These are phyloP conservation scores for Neopestalotiopsis rosae DNA, from an alignment of 2,329 filamentous ascomycete species.

Conservation along the genomic window DNA sequence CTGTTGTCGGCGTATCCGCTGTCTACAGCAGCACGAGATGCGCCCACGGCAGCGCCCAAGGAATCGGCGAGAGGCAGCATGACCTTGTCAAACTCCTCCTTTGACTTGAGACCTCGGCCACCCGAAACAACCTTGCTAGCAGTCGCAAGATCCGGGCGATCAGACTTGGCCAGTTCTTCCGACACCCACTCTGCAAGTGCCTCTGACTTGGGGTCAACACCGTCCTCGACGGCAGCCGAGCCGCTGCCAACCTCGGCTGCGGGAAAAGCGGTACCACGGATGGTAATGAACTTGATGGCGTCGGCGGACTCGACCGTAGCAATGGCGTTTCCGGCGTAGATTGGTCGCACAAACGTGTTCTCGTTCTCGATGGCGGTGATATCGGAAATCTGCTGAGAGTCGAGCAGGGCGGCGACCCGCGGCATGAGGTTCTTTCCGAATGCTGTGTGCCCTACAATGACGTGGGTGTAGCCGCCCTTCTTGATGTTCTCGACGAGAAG, in stretches of 20 bases:
- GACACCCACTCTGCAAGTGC: conserved; percentile 86
- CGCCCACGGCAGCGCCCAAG: conserved; percentile 93
- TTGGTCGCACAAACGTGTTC: conserved; percentile 93
- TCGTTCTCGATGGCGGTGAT: conserved; percentile 86
- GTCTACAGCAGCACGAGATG: conserved; percentile 93
- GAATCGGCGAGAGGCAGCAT: conserved; percentile 93
- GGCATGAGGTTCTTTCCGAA: conserved; percentile 97
- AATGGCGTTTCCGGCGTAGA: conserved; percentile 98
- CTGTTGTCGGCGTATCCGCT: conserved; percentile 98
- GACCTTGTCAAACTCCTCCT: conserved; percentile 93
- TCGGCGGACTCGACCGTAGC: conserved; percentile 93
- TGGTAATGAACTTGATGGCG: conserved; percentile 84
- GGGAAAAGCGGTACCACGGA: conserved; percentile 91
- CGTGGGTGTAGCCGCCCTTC: conserved; percentile 90
- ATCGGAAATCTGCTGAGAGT: conserved; percentile 93
- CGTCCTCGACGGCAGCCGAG: conserved; percentile 78
- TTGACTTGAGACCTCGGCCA: conserved; percentile 93
- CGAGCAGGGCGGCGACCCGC: conserved; percentile 87
- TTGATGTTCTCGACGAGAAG: conserved; percentile 96
- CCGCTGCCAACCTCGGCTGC: conserved; percentile 74
- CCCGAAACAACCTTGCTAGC: conserved; percentile 90
- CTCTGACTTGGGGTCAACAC: conserved; percentile 80
- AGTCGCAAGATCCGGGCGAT: conserved; percentile 92
- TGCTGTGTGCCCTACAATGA: conserved; percentile 88
- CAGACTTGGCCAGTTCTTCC: conserved; percentile 90